These are phyloP conservation scores for Blastocystis sp. DNA, from an alignment of 352 stramenopile genomes.

Conservation along the genomic window DNA sequence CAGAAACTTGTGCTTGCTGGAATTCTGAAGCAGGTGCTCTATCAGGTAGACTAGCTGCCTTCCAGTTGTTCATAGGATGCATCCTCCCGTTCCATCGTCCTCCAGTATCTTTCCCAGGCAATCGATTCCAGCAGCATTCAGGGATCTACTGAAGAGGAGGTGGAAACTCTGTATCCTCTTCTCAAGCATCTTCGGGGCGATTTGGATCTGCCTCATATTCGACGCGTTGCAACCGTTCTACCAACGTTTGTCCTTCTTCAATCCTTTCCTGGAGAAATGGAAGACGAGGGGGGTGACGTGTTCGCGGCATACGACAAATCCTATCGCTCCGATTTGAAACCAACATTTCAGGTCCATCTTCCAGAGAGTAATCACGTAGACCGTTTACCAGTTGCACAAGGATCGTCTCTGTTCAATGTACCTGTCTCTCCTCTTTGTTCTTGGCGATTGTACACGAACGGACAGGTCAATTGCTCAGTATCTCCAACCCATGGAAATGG, in stretches of 20 bases:
- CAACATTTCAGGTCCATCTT: too few relatives aligned
- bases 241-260: background rate
- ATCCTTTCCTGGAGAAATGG: background rate
- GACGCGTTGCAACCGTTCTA: background rate
- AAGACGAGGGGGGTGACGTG: too few relatives aligned
- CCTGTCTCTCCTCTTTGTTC: background rate
- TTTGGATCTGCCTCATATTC: too few relatives aligned
- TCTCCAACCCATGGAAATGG: background rate
- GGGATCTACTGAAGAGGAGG: background rate
- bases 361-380: too few relatives aligned
- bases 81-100: background rate
- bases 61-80: background rate
- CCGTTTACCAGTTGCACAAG: background rate
- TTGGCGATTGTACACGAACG: background rate
- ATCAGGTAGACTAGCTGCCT: background rate
- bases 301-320: too few relatives aligned
- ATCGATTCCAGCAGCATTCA: background rate
- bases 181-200: background rate
- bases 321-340: too few relatives aligned
- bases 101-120: background rate
- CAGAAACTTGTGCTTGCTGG: background rate
- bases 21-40: background rate
- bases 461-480: background rate
- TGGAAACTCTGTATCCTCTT: background rate
- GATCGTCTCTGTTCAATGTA: background rate